Conservation (phyloP, 1,284 basidiomycete genomes). For the Marasmius sp. region DNA sequence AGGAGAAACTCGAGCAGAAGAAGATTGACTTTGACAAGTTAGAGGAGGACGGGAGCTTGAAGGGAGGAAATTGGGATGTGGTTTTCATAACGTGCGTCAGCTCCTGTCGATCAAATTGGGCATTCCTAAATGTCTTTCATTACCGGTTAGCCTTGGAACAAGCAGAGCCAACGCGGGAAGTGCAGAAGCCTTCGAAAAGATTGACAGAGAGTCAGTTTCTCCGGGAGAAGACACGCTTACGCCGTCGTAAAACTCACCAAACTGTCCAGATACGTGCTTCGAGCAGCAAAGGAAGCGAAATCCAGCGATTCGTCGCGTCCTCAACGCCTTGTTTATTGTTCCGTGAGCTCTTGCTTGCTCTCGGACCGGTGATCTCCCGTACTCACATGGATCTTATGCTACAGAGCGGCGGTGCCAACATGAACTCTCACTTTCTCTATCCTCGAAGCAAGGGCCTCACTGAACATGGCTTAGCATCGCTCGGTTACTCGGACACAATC, state of each 20-base stretch:
- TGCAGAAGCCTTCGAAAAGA: conserved; percentile 66
- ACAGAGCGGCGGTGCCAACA: conserved; percentile 51
- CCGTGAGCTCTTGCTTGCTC: conserved; percentile 40
- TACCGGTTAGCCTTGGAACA: conserved; percentile 57
- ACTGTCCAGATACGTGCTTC: conserved; percentile 64
- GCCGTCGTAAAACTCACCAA: neutral
- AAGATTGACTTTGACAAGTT: conserved; percentile 68
- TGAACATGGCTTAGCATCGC: conserved; percentile 60
- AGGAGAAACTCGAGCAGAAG: conserved; percentile 59
- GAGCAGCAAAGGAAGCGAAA: conserved; percentile 65
- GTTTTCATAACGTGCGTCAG: conserved; percentile 56
- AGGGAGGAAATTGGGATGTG: conserved; percentile 64
- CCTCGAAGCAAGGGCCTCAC: conserved; percentile 72
- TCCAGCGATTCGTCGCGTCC: conserved; percentile 37
- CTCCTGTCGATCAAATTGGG: neutral
- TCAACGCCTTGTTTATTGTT: conserved; percentile 71
- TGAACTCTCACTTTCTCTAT: conserved; percentile 53
- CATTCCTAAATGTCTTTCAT: neutral
- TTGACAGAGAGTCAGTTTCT: conserved; percentile 65
- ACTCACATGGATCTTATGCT: conserved; percentile 6
- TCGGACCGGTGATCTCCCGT: neutral
- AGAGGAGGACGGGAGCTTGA: conserved; percentile 44
- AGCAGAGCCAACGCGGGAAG: conserved; percentile 60
- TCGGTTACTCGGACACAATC: conserved; percentile 70
- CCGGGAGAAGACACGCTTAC: neutral